Base-by-base conservation (phyloP, 1,139 yeast genomes). In the Suhomyces terraborum region DNA sequence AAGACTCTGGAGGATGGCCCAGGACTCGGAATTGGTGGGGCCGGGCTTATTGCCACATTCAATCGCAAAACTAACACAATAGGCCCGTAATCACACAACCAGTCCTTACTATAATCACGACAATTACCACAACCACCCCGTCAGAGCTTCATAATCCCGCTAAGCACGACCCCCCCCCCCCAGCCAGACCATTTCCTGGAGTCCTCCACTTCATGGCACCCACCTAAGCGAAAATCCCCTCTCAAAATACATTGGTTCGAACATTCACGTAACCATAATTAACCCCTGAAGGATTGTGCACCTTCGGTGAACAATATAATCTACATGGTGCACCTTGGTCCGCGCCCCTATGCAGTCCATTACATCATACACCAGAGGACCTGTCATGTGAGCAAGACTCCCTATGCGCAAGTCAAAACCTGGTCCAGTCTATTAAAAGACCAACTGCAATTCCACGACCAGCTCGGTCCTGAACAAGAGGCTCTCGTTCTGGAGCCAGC, bases 11-110 rank as follows among this genome's bases (percentile, higher is more conserved):
- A 27, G 13, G 8, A 5, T 35, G 24, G 28, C 18, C n/a, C 14
- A 28, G 18, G 32, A 28, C 4, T 18, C 22, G 24, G 32, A 30
- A 8, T 12, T 20, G 32, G 24, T 30, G 32, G 32, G 20, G 8
- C 22, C 13, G 27, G 16, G 27, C 10, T 5, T 12, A 24, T 6
- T 4, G 8, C 16, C 27, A 12, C 27, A 12, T 12, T 8, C 24
- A 22, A 22, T 6, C n/a, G n/a, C n/a, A n/a, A n/a, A n/a, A n/a
- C n/a, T n/a, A n/a, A n/a, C n/a, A n/a, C n/a, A n/a, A n/a, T n/a
- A n/a, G n/a, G n/a, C n/a, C n/a, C n/a, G n/a, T n/a, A n/a, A n/a
- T n/a, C n/a, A n/a, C n/a, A n/a, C n/a, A n/a, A n/a, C n/a, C n/a
- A n/a, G n/a, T n/a, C n/a, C n/a, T n/a, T n/a, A 21, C 23, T 21